These are phyloP conservation scores for Colletotrichum abscissum DNA, from an alignment of 2,329 filamentous ascomycete species.

Conservation along the genomic window DNA sequence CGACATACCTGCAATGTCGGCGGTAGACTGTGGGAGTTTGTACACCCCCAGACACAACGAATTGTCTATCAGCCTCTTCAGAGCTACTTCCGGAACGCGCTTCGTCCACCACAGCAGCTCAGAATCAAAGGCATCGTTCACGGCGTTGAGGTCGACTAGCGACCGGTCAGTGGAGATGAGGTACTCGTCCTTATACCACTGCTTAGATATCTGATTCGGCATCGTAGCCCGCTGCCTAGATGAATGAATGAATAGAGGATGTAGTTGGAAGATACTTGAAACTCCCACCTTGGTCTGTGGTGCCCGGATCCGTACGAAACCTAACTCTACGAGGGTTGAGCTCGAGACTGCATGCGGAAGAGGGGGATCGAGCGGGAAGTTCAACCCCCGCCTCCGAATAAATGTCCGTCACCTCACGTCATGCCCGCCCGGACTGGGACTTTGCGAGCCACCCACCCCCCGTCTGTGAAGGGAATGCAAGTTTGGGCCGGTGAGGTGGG, in stretches of 20 bases:
- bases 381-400: background rate
- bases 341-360: background rate
- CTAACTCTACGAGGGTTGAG: background rate
- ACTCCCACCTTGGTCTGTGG: background rate
- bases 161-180: slow-evolving; percentile 70
- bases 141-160: slow-evolving; percentile 63
- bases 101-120: slow-evolving; percentile 72
- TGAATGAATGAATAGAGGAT: background rate
- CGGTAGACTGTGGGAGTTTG: slow-evolving; percentile 45
- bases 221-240: background rate
- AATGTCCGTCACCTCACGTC: slow-evolving; percentile 1
- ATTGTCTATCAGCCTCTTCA: slow-evolving; percentile 65
- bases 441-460: background rate
- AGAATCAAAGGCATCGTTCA: slow-evolving; percentile 66
- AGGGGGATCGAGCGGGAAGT: slow-evolving; percentile 14
- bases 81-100: slow-evolving; percentile 57
- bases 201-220: slow-evolving; percentile 41
- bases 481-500: background rate
- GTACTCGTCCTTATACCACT: slow-evolving; percentile 66
- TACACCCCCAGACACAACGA: slow-evolving; percentile 73
- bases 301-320: background rate
- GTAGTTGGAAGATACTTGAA: slow-evolving; percentile 18
- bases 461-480: background rate
- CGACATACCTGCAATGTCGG: slow-evolving; percentile 45
- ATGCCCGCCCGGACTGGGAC: background rate